Conservation (phyloP, 352 stramenopile genomes). For the Phytophthora cajani region DNA sequence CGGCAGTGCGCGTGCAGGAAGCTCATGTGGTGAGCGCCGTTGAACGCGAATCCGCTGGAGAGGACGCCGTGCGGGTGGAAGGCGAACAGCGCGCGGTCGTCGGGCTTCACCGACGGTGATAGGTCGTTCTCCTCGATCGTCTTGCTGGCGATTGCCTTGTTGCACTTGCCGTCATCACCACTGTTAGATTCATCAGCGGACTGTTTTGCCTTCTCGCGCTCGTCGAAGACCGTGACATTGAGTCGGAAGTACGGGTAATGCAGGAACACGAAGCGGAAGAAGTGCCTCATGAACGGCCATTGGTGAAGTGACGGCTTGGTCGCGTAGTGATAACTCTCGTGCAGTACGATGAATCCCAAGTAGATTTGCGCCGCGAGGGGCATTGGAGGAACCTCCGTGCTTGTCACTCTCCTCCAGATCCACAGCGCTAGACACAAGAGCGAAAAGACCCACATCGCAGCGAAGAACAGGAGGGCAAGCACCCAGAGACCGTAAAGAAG, state of each 20-base stretch:
- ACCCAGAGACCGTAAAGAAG: slow-evolving; percentile 39
- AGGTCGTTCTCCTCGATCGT: slow-evolving; percentile 19
- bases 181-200: background rate
- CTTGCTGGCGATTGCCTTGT: slow-evolving; percentile 3
- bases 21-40: slow-evolving; percentile 55
- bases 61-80: slow-evolving; percentile 79
- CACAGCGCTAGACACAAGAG: slow-evolving; percentile 17
- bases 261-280: slow-evolving; percentile 50
- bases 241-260: slow-evolving; percentile 60
- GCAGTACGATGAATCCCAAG: slow-evolving; percentile 41
- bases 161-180: background rate
- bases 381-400: slow-evolving; percentile 8
- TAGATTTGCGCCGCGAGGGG: slow-evolving; percentile 27
- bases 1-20: slow-evolving; percentile 52
- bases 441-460: slow-evolving; percentile 25
- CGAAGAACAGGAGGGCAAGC: slow-evolving; percentile 37
- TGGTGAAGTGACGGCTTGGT: slow-evolving; percentile 27
- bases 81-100: slow-evolving; percentile 35
- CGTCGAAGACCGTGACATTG: slow-evolving; percentile 51
- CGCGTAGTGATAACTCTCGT: slow-evolving; percentile 51
- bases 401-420: slow-evolving; percentile 5
- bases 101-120: slow-evolving; percentile 12
- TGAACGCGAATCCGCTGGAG: slow-evolving; percentile 53
- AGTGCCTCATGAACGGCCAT: slow-evolving; percentile 52
- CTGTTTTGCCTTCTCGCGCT: slow-evolving; percentile 18